Percentiles rank a stretch among this genome's conserved stretches.
phyloP scores from a whole-genome alignment of 345 rosid species.

The Citrus maxima region DNA sequence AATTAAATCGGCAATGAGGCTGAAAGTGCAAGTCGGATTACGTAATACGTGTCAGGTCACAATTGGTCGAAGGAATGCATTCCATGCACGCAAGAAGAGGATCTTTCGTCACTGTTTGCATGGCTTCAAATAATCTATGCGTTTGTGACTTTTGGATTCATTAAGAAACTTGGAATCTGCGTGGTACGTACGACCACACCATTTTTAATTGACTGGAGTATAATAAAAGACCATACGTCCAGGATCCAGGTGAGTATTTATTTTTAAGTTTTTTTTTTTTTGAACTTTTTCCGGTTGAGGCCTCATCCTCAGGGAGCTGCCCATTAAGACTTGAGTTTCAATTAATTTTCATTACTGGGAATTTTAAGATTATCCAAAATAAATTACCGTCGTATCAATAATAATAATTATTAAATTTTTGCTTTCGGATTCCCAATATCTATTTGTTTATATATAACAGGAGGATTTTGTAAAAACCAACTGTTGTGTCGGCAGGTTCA shows the following conservation, averaged over 20 bases:
- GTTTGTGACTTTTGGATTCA: constrained; percentile 18
- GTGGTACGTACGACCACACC: neutral
- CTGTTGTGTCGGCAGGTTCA: neutral
- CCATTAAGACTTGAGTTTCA: neutral
- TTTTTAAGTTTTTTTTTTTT: neutral
- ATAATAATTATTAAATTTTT: neutral
- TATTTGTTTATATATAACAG: neutral
- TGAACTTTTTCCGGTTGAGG: neutral
- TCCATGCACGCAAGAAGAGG: constrained; percentile 38
- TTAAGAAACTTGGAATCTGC: constrained; percentile 2
- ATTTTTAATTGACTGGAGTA: no score
- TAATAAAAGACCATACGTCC: neutral
- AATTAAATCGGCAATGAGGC: neutral
- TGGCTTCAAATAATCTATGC: constrained; percentile 28
- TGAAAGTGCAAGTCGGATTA: neutral
- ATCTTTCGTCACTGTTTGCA: constrained; percentile 30
- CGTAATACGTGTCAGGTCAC: constrained; percentile 25
- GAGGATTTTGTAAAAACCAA: neutral
- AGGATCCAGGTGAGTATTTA: neutral
- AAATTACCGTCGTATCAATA: neutral
- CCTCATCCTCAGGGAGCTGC: neutral
- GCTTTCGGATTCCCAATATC: neutral
- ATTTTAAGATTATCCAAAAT: neutral
- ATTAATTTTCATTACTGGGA: neutral
- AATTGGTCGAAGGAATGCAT: constrained; percentile 25